These are phyloP conservation scores for Amniculicola lignicola DNA, from an alignment of 495 filamentous ascomycete species.

Conservation along the genomic window DNA sequence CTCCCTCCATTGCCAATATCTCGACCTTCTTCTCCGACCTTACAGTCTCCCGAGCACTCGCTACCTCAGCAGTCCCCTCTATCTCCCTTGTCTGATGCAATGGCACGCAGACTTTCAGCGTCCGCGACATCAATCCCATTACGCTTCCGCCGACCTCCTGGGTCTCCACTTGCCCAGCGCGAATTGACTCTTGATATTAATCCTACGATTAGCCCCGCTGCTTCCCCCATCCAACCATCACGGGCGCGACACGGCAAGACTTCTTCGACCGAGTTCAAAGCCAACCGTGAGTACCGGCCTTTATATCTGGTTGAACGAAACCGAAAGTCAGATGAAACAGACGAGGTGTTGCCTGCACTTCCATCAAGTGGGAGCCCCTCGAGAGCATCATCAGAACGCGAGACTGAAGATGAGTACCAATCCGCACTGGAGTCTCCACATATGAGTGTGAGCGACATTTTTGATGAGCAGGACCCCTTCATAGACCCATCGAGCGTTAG, in stretches of 20 bases:
- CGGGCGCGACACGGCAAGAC: slow-evolving; percentile 27
- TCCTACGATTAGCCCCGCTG: slow-evolving; percentile 12
- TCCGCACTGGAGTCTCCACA: slow-evolving; percentile 38
- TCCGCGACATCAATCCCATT: slow-evolving; percentile 40
- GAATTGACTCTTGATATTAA: slow-evolving; percentile 31
- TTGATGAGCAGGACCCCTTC: slow-evolving; percentile 26
- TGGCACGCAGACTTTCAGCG: too few species aligned
- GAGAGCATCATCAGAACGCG: slow-evolving; percentile 33
- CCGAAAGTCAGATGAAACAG: slow-evolving; percentile 39
- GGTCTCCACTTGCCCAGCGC: slow-evolving; percentile 26
- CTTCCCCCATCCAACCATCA: slow-evolving; percentile 33
- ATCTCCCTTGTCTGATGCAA: too few species aligned
- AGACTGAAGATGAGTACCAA: slow-evolving; percentile 42
- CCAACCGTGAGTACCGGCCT: slow-evolving; percentile 38
- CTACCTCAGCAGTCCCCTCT: too few species aligned
- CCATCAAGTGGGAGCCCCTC: slow-evolving; percentile 18
- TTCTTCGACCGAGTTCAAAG: slow-evolving; percentile 38
- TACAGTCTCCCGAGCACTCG: slow-evolving; percentile 17
- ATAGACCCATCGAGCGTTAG: background rate
- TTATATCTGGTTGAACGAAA: slow-evolving; percentile 46
- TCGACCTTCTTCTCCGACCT: slow-evolving; percentile 9
- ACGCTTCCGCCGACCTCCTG: slow-evolving; percentile 35
- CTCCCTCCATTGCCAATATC: slow-evolving; percentile 15
- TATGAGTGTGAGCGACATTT: slow-evolving; percentile 12
- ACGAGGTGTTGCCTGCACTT: slow-evolving; percentile 35